phyloP scores from a whole-genome alignment of 192 early-diverging fungal species.

The Coemansia sp. region DNA sequence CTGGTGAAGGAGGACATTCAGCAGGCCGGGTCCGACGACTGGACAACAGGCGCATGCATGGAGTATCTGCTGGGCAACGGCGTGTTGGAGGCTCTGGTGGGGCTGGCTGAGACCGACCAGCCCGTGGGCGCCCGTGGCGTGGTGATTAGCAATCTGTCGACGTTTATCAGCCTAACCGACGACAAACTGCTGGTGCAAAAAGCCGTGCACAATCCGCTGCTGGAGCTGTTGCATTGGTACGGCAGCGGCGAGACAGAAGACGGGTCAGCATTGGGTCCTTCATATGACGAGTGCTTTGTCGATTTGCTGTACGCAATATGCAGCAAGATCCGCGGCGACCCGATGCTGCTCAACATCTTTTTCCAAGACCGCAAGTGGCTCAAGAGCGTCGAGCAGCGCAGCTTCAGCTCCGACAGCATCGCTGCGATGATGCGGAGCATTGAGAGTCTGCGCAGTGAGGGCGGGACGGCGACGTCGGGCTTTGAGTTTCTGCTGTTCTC shows the following conservation, averaged over 20 bases:
- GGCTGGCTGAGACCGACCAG: constrained; percentile 72
- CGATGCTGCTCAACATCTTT: constrained; percentile 53
- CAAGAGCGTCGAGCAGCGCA: constrained; percentile 47
- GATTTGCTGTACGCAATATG: constrained; percentile 50
- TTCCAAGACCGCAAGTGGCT: constrained; percentile 52
- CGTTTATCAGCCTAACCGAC: constrained; percentile 82
- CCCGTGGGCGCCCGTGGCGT: constrained; percentile 79
- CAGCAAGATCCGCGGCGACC: constrained; percentile 54
- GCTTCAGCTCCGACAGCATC: constrained; percentile 31
- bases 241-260: constrained; percentile 12
- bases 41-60: constrained; percentile 80
- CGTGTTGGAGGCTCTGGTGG: constrained; percentile 77
- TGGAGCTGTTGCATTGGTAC: constrained; percentile 71
- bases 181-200: constrained; percentile 88
- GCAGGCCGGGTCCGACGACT: constrained; percentile 67
- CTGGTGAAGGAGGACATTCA: constrained; percentile 81
- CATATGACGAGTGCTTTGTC: constrained; percentile 44
- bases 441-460: constrained; percentile 38
- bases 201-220: constrained; percentile 82
- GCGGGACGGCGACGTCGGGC: constrained; percentile 14
- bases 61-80: constrained; percentile 84
- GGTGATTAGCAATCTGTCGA: constrained; percentile 74
- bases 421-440: constrained; percentile 55
- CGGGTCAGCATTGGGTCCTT: constrained; percentile 10
- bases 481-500: constrained; percentile 88